Evolutionary conservation across 2,329 filamentous ascomycete genomes (phyloP).

Genomic region (Trichocomaceae sp.): DNA sequence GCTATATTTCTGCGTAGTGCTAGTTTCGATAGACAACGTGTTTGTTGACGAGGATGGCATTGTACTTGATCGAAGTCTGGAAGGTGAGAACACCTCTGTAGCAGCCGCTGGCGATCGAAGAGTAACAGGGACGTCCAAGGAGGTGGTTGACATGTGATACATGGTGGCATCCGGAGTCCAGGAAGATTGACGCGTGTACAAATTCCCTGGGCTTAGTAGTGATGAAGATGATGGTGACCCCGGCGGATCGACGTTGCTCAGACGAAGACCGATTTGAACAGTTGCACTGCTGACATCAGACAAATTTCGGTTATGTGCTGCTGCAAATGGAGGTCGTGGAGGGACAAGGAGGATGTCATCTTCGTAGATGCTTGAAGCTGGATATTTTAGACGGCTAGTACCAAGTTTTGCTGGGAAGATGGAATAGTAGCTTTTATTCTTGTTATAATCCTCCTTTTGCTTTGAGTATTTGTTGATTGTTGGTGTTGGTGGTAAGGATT

Average conservation of each 20-base stretch:
- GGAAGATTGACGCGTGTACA: background rate
- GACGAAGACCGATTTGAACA: constrained; percentile 23
- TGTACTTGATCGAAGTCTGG: constrained; percentile 1
- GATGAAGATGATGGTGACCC: background rate
- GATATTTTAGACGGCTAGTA: constrained; percentile 9
- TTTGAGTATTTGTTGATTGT: background rate
- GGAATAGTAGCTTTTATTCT: constrained; percentile 17
- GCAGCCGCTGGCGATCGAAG: constrained; percentile 5
- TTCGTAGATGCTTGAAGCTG: constrained; percentile 13
- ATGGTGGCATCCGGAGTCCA: background rate
- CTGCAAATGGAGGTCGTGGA: constrained; percentile 16
- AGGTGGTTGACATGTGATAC: constrained; percentile 6
- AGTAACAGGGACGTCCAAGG: constrained; percentile 10
- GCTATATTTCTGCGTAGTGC: background rate
- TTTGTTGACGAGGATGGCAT: background rate
- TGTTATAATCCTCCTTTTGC: background rate
- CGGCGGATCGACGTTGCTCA: constrained; percentile 17
- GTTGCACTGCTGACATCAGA: constrained; percentile 21
- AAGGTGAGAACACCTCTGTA: background rate
- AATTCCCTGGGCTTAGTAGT: background rate
- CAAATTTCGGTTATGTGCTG: constrained; percentile 17
- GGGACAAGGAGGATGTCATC: constrained; percentile 15
- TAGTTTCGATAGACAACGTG: background rate
- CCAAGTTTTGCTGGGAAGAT: constrained; percentile 17
- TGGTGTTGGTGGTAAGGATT: constrained; percentile 14